Evolutionary conservation across 306 rosid genomes (phyloP).

Genomic region (Delonix regia): DNA sequence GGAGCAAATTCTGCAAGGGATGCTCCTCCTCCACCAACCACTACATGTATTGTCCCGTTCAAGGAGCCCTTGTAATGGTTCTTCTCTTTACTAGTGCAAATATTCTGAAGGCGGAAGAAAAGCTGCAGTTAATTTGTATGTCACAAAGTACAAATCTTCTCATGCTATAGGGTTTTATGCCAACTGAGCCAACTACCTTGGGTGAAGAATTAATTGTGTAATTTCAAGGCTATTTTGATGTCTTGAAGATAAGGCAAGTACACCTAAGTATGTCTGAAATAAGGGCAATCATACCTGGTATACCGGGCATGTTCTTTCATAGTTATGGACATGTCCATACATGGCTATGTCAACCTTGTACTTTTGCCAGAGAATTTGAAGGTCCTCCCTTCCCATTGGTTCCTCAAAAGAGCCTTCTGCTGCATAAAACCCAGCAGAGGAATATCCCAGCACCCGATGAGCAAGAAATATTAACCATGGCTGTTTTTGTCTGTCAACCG

Average conservation of each 20-base stretch:
- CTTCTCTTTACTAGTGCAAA: slow-evolving; percentile 80
- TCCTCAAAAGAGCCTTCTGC: slow-evolving; percentile 92
- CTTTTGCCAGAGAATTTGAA: slow-evolving; percentile 94
- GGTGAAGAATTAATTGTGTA: not conserved
- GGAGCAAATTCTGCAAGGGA: slow-evolving; percentile 69
- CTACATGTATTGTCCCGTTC: slow-evolving; percentile 93
- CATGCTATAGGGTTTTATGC: too few relatives aligned
- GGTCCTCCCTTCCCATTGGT: slow-evolving; percentile 98
- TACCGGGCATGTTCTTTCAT: slow-evolving; percentile 91
- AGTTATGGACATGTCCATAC: slow-evolving; percentile 94
- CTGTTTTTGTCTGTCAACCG: slow-evolving; percentile 92
- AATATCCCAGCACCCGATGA: slow-evolving; percentile 93
- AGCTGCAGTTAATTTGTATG: slow-evolving; percentile 22
- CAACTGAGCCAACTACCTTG: too few relatives aligned
- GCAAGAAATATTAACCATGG: slow-evolving; percentile 97
- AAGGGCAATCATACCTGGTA: slow-evolving; percentile 66
- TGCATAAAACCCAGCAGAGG: slow-evolving; percentile 70
- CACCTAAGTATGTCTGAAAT: slow-evolving; percentile 10
- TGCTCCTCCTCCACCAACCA: slow-evolving; percentile 95
- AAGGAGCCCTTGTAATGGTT: slow-evolving; percentile 62
- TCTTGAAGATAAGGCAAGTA: not conserved
- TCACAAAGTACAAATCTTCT: slow-evolving; percentile 4
- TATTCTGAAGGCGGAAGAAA: slow-evolving; percentile 56
- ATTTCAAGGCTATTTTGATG: not conserved
- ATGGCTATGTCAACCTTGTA: slow-evolving; percentile 89